Evolutionary conservation across 768 basidiomycete genomes (phyloP), one percentile per base, ranked within the genome.

Genomic region (Amanita fuliginea): DNA sequence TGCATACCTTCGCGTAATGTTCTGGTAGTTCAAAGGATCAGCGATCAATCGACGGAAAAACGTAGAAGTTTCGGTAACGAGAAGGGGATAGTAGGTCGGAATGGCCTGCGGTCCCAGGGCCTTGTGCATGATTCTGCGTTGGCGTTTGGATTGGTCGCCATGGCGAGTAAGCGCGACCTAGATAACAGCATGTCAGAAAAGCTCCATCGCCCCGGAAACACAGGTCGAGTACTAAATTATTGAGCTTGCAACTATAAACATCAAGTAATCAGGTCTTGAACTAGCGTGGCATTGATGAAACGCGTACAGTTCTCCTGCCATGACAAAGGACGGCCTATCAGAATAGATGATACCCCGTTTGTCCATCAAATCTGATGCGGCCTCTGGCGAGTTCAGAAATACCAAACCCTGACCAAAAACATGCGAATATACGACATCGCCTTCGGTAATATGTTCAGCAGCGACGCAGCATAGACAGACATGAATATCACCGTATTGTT

Each of bases 261-360:
- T 40, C 28, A 28, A 26, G 2, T 28, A 8, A 28, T 28, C 11
- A 41, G 26, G 34, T 4, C 9, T 10, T 30, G 30, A 4, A 28
- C 28, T 8, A 30, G 44, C 28, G 45, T 34, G 34, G 47, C 45
- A 45, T 41, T 24, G 53, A 32, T 46, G 35, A 43, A 18, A 10
- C 21, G 77, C 81, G 58, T 56, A 86, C 75, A 86, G 67, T 43
- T 88, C 83, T 18, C 80, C 77, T 10, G 66, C 68, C 86, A 89
- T 87, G 39, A 82, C 70, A n/a, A 86, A 65, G 19, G 67, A 64
- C 0, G 83, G 84, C 61, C 82, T 84, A 65, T 87, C 86, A 6
- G 85, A 80, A 61, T 87, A 88, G 22, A 86, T 79, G 8, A 74
- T 66, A 4, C 84, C 82, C 26, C 77, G 74, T 59, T 77, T 82